Conservation (phyloP, 1,284 basidiomycete genomes). For the Cerrena zonata region DNA sequence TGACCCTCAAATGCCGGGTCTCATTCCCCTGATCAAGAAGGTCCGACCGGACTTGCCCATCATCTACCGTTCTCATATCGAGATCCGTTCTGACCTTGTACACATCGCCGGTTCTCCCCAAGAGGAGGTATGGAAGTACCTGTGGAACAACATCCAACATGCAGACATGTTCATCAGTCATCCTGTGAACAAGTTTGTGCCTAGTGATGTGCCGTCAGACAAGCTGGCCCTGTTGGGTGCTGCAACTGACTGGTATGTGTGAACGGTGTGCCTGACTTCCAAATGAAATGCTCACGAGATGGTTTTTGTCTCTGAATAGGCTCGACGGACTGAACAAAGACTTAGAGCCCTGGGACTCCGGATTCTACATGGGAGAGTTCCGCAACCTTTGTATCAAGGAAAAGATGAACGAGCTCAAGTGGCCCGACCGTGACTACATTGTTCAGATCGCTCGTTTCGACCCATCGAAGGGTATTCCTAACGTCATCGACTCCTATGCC, state of each 20-base stretch:
- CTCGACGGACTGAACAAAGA: slow-evolving; percentile 87
- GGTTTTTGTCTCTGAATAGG: slow-evolving; percentile 34
- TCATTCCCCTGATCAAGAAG: slow-evolving; percentile 82
- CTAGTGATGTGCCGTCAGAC: slow-evolving; percentile 69
- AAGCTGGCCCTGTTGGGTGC: slow-evolving; percentile 69
- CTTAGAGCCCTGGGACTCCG: slow-evolving; percentile 65
- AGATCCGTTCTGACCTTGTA: slow-evolving; percentile 77
- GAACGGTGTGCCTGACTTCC: not conserved
- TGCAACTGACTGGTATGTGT: slow-evolving; percentile 73
- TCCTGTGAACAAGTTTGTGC: slow-evolving; percentile 87
- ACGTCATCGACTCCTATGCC: slow-evolving; percentile 77
- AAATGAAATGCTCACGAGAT: slow-evolving; percentile 1
- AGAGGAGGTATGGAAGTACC: slow-evolving; percentile 83
- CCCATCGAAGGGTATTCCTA: slow-evolving; percentile 68
- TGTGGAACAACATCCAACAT: slow-evolving; percentile 82
- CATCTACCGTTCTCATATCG: slow-evolving; percentile 86
- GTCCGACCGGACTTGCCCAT: slow-evolving; percentile 75
- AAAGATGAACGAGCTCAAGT: slow-evolving; percentile 71
- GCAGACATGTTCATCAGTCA: slow-evolving; percentile 85
- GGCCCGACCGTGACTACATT: slow-evolving; percentile 76
- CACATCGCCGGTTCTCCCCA: slow-evolving; percentile 73
- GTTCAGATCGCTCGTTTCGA: slow-evolving; percentile 85
- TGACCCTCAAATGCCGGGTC: slow-evolving; percentile 80
- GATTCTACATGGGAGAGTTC: slow-evolving; percentile 81
- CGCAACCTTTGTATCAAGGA: slow-evolving; percentile 66